Evolutionary conservation across 2,329 filamentous ascomycete genomes (phyloP).

Genomic region (Sporothrix humicola): DNA sequence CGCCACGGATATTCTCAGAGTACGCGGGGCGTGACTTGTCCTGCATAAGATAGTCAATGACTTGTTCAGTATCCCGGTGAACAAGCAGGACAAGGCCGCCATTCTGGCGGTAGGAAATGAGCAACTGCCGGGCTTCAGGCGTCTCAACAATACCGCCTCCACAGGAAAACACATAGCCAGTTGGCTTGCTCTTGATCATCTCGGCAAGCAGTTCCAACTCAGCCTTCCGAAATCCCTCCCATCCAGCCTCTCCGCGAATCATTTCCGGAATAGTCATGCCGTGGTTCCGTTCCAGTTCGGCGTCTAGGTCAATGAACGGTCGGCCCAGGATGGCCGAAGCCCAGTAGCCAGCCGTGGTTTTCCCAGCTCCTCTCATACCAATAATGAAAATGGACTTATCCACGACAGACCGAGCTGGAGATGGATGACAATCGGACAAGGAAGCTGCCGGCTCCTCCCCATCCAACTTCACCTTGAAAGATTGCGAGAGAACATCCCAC

Average conservation of each 20-base stretch:
- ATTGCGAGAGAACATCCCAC: conserved; percentile 87
- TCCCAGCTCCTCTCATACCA: conserved; percentile 95
- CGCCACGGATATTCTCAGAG: conserved; percentile 86
- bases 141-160: conserved; percentile 93
- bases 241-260: conserved; percentile 72
- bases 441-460: conserved; percentile 66
- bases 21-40: conserved; percentile 94
- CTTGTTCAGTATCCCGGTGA: conserved; percentile 83
- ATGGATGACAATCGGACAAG: conserved; percentile 33
- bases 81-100: conserved; percentile 88
- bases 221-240: conserved; percentile 84
- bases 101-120: conserved; percentile 71
- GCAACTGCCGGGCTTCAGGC: conserved; percentile 75
- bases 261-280: conserved; percentile 85
- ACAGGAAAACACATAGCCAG: conserved; percentile 85
- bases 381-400: conserved; percentile 86
- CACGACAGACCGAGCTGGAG: conserved; percentile 36
- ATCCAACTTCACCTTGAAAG: conserved; percentile 76
- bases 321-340: conserved; percentile 76
- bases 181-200: conserved; percentile 74
- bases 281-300: conserved; percentile 76
- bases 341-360: conserved; percentile 91
- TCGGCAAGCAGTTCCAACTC: conserved; percentile 77
- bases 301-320: conserved; percentile 84
- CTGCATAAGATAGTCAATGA: conserved; percentile 84